Base-by-base conservation (phyloP, 177 flowering plant species). In the Vitis hybrid region DNA sequence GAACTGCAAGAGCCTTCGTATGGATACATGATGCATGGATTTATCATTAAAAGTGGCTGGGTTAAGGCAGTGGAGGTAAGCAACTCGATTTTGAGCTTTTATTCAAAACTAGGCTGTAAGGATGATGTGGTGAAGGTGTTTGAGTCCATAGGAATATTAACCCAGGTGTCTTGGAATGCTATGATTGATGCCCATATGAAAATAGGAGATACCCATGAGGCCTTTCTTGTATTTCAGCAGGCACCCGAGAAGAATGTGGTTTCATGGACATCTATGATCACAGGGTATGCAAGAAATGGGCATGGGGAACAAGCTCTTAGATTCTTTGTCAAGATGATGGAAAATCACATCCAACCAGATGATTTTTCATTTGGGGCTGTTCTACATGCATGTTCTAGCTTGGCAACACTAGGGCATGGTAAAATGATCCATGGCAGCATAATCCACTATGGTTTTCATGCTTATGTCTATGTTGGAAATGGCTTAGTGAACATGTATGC, bases 241-340 rank as follows among this genome's bases (percentile, higher is more conserved):
- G 77, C 86, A 18, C 90, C 89, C 1, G 89, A 82, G 65, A 87
- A 73, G 61, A 87, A 89, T 75, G 65, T 81, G 38, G 77, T 91
- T 66, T 85, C 93, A 1, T 92, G 96, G 94, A 92, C 97, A 31
- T 73, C 88, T 31, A 91, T 91, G 92, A 86, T 92, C 31, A 55
- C 84, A 14, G 97, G 97, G 74, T 88, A 78, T 73, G 81, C 82
- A 15, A 82, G 81, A 75, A 88, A 85, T 73, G 90, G 93, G 62
- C 76, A 76, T 10, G 90, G 81, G 65, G 85, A 83, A 60, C 66
- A 56, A 64, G 89, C 92, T 11, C 69, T 91, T 31, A 44, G 59
- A 62, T 80, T 82, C 64, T 92, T 92, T 38, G 70, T 79, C 58
- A 76, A 83, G 6, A 85, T 91, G 90, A 62, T 72, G 56, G 85